Evolutionary conservation across 1,284 basidiomycete species (phyloP), one percentile per base, ranked within the genome.

Genomic region (Peniophora sp.): DNA sequence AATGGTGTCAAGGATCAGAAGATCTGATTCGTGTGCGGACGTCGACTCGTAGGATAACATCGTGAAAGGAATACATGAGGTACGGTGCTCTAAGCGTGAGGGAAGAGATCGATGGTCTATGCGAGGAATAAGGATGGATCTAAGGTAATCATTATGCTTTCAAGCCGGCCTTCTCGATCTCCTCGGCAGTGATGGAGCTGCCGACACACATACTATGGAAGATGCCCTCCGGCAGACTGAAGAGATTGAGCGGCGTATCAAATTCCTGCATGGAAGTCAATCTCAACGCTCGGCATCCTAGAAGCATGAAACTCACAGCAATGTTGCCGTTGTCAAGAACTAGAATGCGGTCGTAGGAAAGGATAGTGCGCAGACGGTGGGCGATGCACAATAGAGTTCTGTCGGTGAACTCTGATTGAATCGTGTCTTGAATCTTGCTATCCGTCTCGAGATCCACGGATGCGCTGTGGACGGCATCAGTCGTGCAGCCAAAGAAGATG

Each of bases 401-500:
- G 61, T 87, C 81, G 45, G 71, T 69, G 68, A 94, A 94, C 68
- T 92, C 89, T 42, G 74, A 74, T 2, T 85, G 75, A 55, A 95
- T 93, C n/a, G 91, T 93, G 55, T 83, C 76, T 64, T 94, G 90
- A 53, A 94, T 91, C 55, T 85, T 86, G 53, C 79, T 73, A 66
- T 95, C 91, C 0, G 90, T 93, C 65, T 88, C 85, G 54, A 83
- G 89, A 64, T 89, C 86, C 22, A 88, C 85, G 2, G 84, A 87
- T n/a, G 87, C 87, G 10, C 43, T 45, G 10, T 17, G 15, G n/a
- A 20, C 43, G 23, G 22, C 20, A 24, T 23, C 43, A 15, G 15
- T 10, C 12, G 20, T 10, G 23, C 12, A 9, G 23, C 23, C 22
- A 20, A 24, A 23, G 12, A 45, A 10, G 20, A 9, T 20, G 12